Evolutionary conservation across 768 basidiomycete genomes (phyloP).

Genomic region (Inosperma sp.): DNA sequence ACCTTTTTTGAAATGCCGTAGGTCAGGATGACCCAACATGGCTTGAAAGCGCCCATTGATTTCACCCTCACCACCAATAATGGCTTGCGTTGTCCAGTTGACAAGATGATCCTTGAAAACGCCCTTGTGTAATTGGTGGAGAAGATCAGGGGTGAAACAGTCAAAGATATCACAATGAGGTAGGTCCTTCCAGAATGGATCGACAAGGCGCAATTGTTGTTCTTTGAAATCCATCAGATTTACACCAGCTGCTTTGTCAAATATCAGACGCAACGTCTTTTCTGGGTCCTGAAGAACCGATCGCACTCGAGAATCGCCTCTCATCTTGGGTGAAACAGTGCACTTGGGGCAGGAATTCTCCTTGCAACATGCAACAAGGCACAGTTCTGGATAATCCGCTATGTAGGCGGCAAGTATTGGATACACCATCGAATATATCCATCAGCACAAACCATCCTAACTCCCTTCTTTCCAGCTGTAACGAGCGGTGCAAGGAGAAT

Average conservation of each 20-base stretch:
- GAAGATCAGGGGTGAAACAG: conserved; percentile 38
- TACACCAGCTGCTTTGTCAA: conserved; percentile 3
- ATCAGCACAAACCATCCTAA: conserved; percentile 32
- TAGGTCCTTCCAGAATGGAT: conserved; percentile 37
- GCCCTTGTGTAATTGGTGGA: conserved; percentile 43
- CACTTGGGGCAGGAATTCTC: conserved; percentile 28
- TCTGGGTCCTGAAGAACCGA: conserved; percentile 6
- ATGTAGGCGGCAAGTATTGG: conserved; percentile 33
- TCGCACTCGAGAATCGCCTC: conserved; percentile 8
- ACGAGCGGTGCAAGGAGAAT: conserved; percentile 27
- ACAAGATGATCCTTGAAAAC: conserved; percentile 42
- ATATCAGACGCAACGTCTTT: conserved; percentile 8
- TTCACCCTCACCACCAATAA: conserved; percentile 7
- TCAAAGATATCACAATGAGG: conserved; percentile 35
- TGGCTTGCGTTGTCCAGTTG: conserved; percentile 28
- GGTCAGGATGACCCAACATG: conserved; percentile 9
- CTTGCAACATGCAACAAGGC: conserved; percentile 25
- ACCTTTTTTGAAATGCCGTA: conserved; percentile 40
- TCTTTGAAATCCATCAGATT: conserved; percentile 12
- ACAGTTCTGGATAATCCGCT: conserved; percentile 29
- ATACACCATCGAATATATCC: conserved; percentile 21
- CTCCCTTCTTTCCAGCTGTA: conserved; percentile 23
- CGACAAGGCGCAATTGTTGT: conserved; percentile 9
- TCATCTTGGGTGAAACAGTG: conserved; percentile 11
- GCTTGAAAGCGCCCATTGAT: conserved; percentile 10